Percentiles rank a stretch among this genome's conserved stretches.
These are phyloP conservation scores for Ustilago vetiveriae DNA, from an alignment of 1,284 basidiomycete genomes.

Conservation along the genomic window DNA sequence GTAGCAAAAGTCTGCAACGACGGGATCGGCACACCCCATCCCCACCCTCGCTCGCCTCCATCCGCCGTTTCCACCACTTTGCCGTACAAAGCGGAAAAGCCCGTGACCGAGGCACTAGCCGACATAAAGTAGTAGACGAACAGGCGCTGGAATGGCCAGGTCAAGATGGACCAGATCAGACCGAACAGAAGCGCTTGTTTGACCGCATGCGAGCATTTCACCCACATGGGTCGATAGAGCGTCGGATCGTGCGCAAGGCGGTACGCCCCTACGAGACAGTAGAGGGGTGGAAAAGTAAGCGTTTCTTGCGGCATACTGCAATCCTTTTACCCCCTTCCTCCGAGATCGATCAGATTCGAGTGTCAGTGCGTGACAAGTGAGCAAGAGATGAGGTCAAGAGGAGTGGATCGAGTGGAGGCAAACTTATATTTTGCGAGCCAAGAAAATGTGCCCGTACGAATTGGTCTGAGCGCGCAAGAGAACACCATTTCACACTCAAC, in stretches of 20 bases:
- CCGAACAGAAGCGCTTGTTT: constrained; percentile 50
- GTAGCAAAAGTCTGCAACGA: constrained; percentile 57
- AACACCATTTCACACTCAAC: no score
- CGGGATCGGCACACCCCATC: constrained; percentile 48
- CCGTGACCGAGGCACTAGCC: constrained; percentile 49
- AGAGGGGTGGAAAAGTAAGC: constrained; percentile 59
- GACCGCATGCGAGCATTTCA: constrained; percentile 45
- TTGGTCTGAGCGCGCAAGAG: background rate
- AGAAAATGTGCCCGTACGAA: background rate
- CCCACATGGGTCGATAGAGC: constrained; percentile 65
- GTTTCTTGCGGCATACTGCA: constrained; percentile 65
- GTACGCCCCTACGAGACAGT: constrained; percentile 63
- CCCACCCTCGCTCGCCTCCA: constrained; percentile 29
- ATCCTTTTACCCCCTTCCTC: background rate
- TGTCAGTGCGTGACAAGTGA: no score
- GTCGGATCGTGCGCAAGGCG: constrained; percentile 56
- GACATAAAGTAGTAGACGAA: constrained; percentile 62
- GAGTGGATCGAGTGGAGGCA: background rate
- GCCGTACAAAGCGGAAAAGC: constrained; percentile 30
- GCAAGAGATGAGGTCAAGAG: no score
- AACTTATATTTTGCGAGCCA: background rate
- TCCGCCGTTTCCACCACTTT: constrained; percentile 43
- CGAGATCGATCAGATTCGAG: background rate
- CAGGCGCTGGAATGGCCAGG: constrained; percentile 59
- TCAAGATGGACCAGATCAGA: constrained; percentile 46